Percentiles rank a stretch among this genome's conserved stretches.
phyloP scores from a whole-genome alignment of 192 early-diverging fungal species.

The Entomortierella chlamydospora region DNA sequence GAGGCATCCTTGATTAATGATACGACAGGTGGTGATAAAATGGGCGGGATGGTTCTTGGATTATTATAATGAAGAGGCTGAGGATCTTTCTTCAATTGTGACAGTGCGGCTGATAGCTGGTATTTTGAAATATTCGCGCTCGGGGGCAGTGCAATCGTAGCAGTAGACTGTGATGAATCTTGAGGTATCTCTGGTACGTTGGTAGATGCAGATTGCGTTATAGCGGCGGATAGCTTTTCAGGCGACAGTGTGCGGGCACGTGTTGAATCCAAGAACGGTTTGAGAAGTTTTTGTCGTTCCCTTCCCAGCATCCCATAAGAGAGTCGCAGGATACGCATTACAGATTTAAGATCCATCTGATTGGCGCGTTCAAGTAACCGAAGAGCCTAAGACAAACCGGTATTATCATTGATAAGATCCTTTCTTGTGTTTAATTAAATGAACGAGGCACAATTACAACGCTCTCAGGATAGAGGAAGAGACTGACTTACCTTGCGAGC shows the following conservation, averaged over 20 bases:
- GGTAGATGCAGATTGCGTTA: background rate
- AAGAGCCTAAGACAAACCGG: slow-evolving; percentile 23
- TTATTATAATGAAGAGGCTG: slow-evolving; percentile 22
- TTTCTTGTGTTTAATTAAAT: background rate
- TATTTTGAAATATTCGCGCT: background rate
- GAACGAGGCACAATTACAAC: too few species aligned
- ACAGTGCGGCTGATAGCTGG: background rate
- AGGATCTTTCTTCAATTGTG: background rate
- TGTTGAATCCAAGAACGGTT: slow-evolving; percentile 34
- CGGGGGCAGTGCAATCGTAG: background rate
- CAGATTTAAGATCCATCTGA: slow-evolving; percentile 39
- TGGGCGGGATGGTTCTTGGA: slow-evolving; percentile 36
- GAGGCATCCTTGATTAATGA: slow-evolving; percentile 13
- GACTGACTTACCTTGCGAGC: slow-evolving; percentile 29
- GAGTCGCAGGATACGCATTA: slow-evolving; percentile 22
- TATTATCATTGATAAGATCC: background rate
- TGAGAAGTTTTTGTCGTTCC: slow-evolving; percentile 33
- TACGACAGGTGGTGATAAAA: slow-evolving; percentile 1
- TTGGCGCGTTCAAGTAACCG: slow-evolving; percentile 44
- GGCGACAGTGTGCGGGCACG: slow-evolving; percentile 18
- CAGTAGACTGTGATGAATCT: background rate
- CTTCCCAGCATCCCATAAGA: slow-evolving; percentile 29
- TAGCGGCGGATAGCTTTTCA: slow-evolving; percentile 14
- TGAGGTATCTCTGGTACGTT: background rate
- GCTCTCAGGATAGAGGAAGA: background rate